Evolutionary conservation across 441 rosid species (phyloP).

Genomic region (Populus hybrid): DNA sequence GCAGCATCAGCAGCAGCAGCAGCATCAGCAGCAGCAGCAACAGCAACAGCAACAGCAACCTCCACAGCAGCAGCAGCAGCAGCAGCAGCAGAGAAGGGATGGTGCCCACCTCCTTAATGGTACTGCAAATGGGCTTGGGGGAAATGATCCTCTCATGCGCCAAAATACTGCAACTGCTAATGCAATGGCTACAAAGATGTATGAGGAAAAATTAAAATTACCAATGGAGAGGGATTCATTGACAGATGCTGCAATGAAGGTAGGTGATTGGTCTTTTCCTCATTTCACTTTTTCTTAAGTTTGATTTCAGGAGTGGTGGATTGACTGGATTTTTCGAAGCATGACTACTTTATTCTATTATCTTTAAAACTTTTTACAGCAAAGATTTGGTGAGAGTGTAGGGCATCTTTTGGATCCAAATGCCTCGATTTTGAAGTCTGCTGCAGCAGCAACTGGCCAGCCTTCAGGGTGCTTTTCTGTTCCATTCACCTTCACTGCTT

Average conservation of each 20-base stretch:
- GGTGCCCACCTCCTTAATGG: conserved; percentile 69
- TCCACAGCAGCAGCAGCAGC: conserved; percentile 42
- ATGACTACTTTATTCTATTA: background rate
- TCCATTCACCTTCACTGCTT: conserved; percentile 17
- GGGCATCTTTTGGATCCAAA: conserved; percentile 81
- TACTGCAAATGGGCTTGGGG: conserved; percentile 59
- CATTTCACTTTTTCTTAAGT: background rate
- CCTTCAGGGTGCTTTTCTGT: conserved; percentile 68
- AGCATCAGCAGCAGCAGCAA: conserved; percentile 44
- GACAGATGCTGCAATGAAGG: conserved; percentile 80
- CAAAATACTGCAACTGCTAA: conserved; percentile 73
- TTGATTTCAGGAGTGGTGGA: background rate
- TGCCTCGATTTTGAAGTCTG: conserved; percentile 70
- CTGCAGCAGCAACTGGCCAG: conserved; percentile 69
- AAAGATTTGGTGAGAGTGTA: conserved; percentile 68
- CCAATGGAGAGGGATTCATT: conserved; percentile 76
- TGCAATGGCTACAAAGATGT: conserved; percentile 75
- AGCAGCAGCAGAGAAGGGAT: conserved; percentile 64
- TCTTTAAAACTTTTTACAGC: conserved; percentile 34
- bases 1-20: conserved; percentile 41
- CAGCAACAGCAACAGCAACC: conserved; percentile 44
- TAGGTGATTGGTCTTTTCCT: conserved; percentile 21
- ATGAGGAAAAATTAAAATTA: conserved; percentile 72
- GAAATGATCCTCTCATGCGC: conserved; percentile 64
- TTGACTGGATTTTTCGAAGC: background rate